Base-by-base conservation (phyloP, 805 yeast species). In the Ogataea pini region DNA sequence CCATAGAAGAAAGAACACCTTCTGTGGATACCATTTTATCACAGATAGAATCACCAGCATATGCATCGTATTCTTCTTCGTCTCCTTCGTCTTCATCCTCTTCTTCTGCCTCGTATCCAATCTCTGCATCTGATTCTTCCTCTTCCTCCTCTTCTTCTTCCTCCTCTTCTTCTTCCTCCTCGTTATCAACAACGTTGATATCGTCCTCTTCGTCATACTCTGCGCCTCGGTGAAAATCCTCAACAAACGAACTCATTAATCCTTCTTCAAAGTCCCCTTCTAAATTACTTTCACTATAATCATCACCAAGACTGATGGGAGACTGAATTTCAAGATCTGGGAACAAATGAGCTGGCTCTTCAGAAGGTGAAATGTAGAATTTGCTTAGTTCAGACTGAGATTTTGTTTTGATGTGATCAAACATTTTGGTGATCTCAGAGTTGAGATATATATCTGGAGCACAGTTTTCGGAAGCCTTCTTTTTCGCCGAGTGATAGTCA, bases 361-460 rank as follows among this genome's bases (percentile, higher is more conserved):
- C 49, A 3, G 55, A 40, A 2, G 55, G 40, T 17, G 52, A 29
- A 18, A 48, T 44, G 28, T 53, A 51, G 20, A 50, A 57, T 44
- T 41, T 51, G 17, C 47, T 49, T 16, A 42, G 49, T 22, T 56
- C 55, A 10, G 31, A 22, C 14, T 57, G 54, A 4, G 44, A 36
- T 19, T 46, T 42, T 18, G 27, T 13, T 14, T 44, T 46, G 19
- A 57, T 27, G 28, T 45, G 42, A 18, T 49, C 49, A 44, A 57
- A 56, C 24, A 57, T 36, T 27, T 47, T 49, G 7, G 50, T 49
- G n/a, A 54, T 48, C 14, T 57, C 57, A 7, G 56, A 50, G 33
- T 54, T 56, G 28, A 57, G 36, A 37, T 57, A 57, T 7, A 57
- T 56, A 18, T 48, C 58, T 18, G 60, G 50, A 18, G 56, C 58